Conservation (phyloP, 768 basidiomycete species). For the Boletus vinaceobasis region DNA sequence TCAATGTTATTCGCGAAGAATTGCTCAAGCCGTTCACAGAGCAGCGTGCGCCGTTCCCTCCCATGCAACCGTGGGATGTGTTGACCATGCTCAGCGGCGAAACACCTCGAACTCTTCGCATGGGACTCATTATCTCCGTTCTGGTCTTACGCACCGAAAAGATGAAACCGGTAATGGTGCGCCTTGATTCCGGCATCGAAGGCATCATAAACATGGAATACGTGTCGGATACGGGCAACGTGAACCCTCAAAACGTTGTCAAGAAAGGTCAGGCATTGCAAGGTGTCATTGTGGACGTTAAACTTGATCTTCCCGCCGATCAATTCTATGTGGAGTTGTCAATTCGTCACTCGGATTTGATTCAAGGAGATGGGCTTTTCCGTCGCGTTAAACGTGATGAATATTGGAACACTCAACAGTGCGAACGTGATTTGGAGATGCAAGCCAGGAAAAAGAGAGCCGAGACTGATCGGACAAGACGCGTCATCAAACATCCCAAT, state of each 20-base stretch:
- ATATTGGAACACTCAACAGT: slow-evolving; percentile 61
- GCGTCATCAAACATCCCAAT: slow-evolving; percentile 96
- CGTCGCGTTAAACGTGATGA: slow-evolving; percentile 59
- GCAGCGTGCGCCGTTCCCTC: slow-evolving; percentile 57
- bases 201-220: slow-evolving; percentile 65
- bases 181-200: slow-evolving; percentile 92
- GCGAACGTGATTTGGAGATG: slow-evolving; percentile 67
- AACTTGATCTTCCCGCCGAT: slow-evolving; percentile 57
- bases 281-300: slow-evolving; percentile 73
- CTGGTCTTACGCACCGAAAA: slow-evolving; percentile 53
- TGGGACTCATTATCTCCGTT: slow-evolving; percentile 80
- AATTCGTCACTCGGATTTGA: slow-evolving; percentile 58
- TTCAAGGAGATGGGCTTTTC: slow-evolving; percentile 58
- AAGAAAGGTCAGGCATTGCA: slow-evolving; percentile 78
- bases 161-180: slow-evolving; percentile 52
- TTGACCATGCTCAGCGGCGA: slow-evolving; percentile 96
- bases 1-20: slow-evolving; percentile 87
- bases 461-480: slow-evolving; percentile 71
- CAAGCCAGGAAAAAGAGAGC: slow-evolving; percentile 80
- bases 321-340: slow-evolving; percentile 74
- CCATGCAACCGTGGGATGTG: slow-evolving; percentile 73
- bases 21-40: slow-evolving; percentile 80
- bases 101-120: slow-evolving; percentile 69
- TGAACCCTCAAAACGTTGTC: slow-evolving; percentile 46
- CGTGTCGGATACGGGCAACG: slow-evolving; percentile 47